A percentile compares a stretch with the other conserved stretches of the same genome.
These are phyloP conservation scores for Myxozyma udenii DNA, from an alignment of 805 yeast species.

Conservation along the genomic window DNA sequence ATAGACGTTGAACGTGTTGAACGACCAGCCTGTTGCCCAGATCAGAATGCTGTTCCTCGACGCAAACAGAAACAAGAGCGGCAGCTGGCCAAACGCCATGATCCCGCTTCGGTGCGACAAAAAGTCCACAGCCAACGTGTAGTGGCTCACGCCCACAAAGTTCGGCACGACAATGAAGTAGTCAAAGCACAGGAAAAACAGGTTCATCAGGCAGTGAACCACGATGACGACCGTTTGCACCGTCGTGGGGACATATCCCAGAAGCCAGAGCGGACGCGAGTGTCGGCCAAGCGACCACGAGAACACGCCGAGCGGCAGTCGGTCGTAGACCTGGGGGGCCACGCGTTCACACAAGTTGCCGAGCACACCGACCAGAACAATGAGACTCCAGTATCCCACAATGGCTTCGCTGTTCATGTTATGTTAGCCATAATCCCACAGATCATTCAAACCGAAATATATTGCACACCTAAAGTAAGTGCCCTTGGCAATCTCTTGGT, in stretches of 20 bases:
- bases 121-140: slow-evolving; percentile 1
- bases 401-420: slow-evolving; percentile 1
- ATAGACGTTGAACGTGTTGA: slow-evolving; percentile 55
- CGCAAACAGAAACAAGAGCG: slow-evolving; percentile 60
- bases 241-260: slow-evolving; percentile 12
- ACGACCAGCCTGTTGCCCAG: slow-evolving; percentile 59
- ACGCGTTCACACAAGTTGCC: neutral
- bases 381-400: slow-evolving; percentile 5
- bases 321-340: neutral
- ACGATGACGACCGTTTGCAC: slow-evolving; percentile 6
- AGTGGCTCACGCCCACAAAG: neutral
- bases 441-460: neutral
- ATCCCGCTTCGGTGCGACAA: slow-evolving; percentile 32
- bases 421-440: neutral
- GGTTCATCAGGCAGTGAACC: slow-evolving; percentile 5
- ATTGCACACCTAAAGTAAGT: slow-evolving; percentile 6
- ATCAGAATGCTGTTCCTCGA: slow-evolving; percentile 69
- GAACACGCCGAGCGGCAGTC: neutral
- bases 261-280: neutral
- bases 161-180: slow-evolving; percentile 1
- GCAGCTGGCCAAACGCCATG: slow-evolving; percentile 40
- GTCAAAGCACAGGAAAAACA: slow-evolving; percentile 1
- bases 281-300: slow-evolving; percentile 9
- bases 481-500: slow-evolving; percentile 8
- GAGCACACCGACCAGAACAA: neutral